These are phyloP conservation scores for Scopulariopsis brevicaulis DNA, from an alignment of 2,329 filamentous ascomycete genomes.

Conservation along the genomic window DNA sequence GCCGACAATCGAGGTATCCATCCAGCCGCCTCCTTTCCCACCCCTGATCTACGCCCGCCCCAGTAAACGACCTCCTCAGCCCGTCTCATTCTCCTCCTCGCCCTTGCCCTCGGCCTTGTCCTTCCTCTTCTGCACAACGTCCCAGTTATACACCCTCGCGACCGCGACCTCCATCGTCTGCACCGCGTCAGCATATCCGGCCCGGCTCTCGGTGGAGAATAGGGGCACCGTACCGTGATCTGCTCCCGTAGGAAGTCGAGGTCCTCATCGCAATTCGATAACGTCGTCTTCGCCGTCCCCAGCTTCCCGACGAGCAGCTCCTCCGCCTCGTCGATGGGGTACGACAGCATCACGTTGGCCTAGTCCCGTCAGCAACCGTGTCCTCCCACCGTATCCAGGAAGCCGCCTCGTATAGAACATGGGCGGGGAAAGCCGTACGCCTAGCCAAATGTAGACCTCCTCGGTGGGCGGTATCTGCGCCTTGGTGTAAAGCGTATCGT, in stretches of 20 bases:
- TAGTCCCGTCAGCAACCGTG: constrained; percentile 16
- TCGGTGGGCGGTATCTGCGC: constrained; percentile 72
- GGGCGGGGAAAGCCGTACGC: constrained; percentile 38
- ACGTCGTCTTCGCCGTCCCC: constrained; percentile 63
- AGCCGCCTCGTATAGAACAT: background rate
- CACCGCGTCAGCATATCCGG: background rate
- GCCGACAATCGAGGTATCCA: no score
- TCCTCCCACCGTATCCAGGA: background rate
- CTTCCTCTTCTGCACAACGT: constrained; percentile 90
- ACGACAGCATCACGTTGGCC: constrained; percentile 97
- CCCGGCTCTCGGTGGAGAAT: background rate
- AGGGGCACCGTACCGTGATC: constrained; percentile 58
- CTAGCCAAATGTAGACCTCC: constrained; percentile 96
- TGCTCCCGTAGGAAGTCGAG: constrained; percentile 91
- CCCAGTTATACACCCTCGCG: constrained; percentile 98
- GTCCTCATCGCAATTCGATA: constrained; percentile 90
- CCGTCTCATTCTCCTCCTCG: constrained; percentile 22
- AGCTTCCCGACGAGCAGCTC: constrained; percentile 68
- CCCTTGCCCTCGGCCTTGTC: constrained; percentile 58
- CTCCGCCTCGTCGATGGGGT: constrained; percentile 81
- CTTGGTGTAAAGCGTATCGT: constrained; percentile 89
- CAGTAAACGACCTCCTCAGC: constrained; percentile 8
- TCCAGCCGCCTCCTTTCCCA: background rate
- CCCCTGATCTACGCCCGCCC: background rate
- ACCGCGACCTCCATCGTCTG: constrained; percentile 95